Evolutionary conservation across 768 basidiomycete species (phyloP).

Genomic region (Kwoniella botswanensis): DNA sequence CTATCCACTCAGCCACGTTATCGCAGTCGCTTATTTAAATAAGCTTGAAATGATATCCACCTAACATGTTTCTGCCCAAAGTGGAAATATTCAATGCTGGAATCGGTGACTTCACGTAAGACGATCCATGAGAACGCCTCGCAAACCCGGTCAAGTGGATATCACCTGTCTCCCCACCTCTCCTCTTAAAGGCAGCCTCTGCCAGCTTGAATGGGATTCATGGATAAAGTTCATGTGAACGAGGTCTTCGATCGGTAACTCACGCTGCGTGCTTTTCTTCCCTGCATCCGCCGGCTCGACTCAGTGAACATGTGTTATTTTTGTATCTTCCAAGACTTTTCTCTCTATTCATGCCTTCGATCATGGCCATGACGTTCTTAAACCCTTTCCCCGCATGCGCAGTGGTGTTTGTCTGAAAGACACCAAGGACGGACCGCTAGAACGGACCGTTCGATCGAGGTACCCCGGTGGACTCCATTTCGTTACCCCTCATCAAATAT

Average conservation of each 20-base stretch:
- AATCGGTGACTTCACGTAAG: not conserved
- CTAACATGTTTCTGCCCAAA: not conserved
- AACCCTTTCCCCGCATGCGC: not conserved
- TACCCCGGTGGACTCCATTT: conserved; percentile 25
- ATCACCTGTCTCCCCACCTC: not conserved
- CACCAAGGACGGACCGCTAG: not conserved
- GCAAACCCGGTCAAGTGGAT: not conserved
- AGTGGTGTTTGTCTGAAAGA: not conserved
- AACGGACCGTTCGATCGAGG: conserved; percentile 10
- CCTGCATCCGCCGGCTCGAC: not conserved
- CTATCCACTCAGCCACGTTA: conserved; percentile 2
- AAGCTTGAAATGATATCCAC: not conserved
- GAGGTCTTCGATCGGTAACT: too few species aligned
- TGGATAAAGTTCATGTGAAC: too few species aligned
- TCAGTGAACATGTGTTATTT: not conserved
- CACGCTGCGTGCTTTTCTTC: not conserved
- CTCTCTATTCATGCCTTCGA: not conserved
- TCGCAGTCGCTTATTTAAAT: not conserved
- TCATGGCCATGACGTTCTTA: not conserved
- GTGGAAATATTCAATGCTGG: not conserved
- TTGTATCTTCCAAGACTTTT: not conserved
- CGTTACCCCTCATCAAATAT: not conserved
- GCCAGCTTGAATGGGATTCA: too few species aligned
- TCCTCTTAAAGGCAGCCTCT: not conserved
- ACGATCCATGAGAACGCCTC: not conserved